A percentile compares a stretch with the other conserved stretches of the same genome.
Evolutionary conservation across 176 grass and related monocot species (phyloP).

Genomic region (Phoenix dactylifera): DNA sequence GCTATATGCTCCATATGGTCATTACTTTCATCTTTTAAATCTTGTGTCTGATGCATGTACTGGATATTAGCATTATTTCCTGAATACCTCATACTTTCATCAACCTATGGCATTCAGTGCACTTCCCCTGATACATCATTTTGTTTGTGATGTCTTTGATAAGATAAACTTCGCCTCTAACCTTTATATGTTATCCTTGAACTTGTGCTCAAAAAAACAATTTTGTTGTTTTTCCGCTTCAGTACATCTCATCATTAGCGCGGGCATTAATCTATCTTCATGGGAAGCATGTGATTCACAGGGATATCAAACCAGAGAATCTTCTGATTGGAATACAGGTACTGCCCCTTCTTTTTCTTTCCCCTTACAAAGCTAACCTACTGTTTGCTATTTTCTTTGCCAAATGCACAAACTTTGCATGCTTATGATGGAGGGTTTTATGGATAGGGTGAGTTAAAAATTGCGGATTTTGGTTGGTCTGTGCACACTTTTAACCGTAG

Average conservation of each 20-base stretch:
- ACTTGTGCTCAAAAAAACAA: too few species aligned
- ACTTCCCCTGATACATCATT: too few species aligned
- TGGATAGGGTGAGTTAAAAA: constrained; percentile 77
- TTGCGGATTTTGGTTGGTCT: constrained; percentile 98
- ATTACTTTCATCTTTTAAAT: too few species aligned
- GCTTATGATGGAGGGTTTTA: not conserved
- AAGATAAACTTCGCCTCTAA: too few species aligned
- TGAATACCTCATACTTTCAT: too few species aligned
- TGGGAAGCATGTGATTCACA: constrained; percentile 83
- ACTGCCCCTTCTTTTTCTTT: constrained; percentile 5
- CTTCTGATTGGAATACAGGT: constrained; percentile 75
- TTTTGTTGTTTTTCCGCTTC: not conserved
- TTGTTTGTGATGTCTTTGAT: too few species aligned
- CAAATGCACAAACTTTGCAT: not conserved
- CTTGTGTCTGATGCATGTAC: too few species aligned
- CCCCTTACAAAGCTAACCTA: not conserved
- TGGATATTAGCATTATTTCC: too few species aligned
- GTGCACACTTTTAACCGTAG: constrained; percentile 87
- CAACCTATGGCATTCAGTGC: too few species aligned
- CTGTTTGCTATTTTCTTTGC: not conserved
- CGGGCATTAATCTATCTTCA: constrained; percentile 81
- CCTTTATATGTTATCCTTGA: too few species aligned
- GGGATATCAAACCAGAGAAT: constrained; percentile 98
- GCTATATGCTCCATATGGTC: too few species aligned
- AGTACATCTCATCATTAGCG: constrained; percentile 85